Conservation (phyloP, 2,329 filamentous ascomycete species). For the Paecilomyces niveus region DNA sequence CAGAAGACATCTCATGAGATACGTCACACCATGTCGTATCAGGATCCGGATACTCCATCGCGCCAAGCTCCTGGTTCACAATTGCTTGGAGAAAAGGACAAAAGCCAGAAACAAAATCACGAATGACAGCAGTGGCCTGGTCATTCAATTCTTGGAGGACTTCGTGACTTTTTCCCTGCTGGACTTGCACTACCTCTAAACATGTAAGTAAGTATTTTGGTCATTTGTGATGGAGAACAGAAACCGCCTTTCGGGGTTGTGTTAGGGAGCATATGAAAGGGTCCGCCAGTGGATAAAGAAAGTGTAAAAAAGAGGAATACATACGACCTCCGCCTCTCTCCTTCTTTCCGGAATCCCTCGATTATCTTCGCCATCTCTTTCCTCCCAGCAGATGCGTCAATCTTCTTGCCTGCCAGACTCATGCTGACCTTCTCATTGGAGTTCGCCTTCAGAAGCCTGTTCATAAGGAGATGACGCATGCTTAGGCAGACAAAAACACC, state of each 20-base stretch:
- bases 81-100: background rate
- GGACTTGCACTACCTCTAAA: constrained; percentile 3
- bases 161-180: constrained; percentile 2
- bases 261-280: background rate
- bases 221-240: background rate
- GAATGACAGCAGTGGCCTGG: background rate
- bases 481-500: constrained; percentile 92
- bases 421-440: constrained; percentile 84
- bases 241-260: no score
- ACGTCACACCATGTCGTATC: background rate
- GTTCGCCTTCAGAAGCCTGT: constrained; percentile 70
- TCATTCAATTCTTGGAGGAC: constrained; percentile 8
- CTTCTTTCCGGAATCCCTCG: constrained; percentile 78
- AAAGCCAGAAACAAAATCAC: background rate
- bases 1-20: background rate
- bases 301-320: constrained; percentile 29
- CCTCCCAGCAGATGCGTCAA: constrained; percentile 71
- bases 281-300: constrained; percentile 1
- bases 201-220: background rate
- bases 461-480: constrained; percentile 89
- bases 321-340: constrained; percentile 74
- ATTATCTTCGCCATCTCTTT: constrained; percentile 92
- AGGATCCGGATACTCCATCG: background rate
- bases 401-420: constrained; percentile 78
- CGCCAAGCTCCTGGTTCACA: background rate